Conservation (phyloP, 1,139 yeast genomes). For the Debaryomyces coudertii region DNA sequence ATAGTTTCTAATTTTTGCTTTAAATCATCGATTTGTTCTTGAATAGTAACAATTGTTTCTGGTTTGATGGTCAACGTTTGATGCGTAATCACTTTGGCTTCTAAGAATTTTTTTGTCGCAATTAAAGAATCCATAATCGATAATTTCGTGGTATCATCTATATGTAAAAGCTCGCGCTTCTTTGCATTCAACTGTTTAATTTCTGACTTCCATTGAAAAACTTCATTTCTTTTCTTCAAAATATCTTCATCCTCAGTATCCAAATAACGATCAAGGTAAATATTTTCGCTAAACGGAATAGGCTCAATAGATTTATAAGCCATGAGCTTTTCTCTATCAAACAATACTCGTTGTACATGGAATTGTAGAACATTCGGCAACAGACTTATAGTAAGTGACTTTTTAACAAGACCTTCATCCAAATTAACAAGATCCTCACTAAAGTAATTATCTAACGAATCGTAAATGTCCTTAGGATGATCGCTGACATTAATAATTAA, state of each 20-base stretch:
- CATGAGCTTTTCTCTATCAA: slow-evolving; percentile 70
- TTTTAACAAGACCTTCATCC: slow-evolving; percentile 73
- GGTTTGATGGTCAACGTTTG: slow-evolving; percentile 31
- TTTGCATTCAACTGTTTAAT: slow-evolving; percentile 48
- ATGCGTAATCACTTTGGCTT: slow-evolving; percentile 28
- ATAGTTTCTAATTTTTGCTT: slow-evolving; percentile 32
- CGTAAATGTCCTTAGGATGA: slow-evolving; percentile 87
- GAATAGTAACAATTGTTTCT: slow-evolving; percentile 41
- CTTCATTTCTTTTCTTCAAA: slow-evolving; percentile 57
- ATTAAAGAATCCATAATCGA: slow-evolving; percentile 50
- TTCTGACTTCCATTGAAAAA: slow-evolving; percentile 64
- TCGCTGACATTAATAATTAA: slow-evolving; percentile 83
- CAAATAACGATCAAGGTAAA: slow-evolving; percentile 86
- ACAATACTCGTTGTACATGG: slow-evolving; percentile 92
- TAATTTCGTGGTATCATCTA: slow-evolving; percentile 53
- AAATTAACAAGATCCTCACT: slow-evolving; percentile 72
- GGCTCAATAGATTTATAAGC: slow-evolving; percentile 86
- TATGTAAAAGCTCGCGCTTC: slow-evolving; percentile 42
- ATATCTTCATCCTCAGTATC: slow-evolving; percentile 68
- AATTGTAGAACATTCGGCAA: slow-evolving; percentile 85
- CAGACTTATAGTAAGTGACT: slow-evolving; percentile 69
- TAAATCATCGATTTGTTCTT: slow-evolving; percentile 29
- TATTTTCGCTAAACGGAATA: slow-evolving; percentile 72
- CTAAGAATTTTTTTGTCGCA: slow-evolving; percentile 60
- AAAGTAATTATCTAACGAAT: slow-evolving; percentile 84